Conservation (phyloP, 345 rosid genomes). For the Salix suchowensis region DNA sequence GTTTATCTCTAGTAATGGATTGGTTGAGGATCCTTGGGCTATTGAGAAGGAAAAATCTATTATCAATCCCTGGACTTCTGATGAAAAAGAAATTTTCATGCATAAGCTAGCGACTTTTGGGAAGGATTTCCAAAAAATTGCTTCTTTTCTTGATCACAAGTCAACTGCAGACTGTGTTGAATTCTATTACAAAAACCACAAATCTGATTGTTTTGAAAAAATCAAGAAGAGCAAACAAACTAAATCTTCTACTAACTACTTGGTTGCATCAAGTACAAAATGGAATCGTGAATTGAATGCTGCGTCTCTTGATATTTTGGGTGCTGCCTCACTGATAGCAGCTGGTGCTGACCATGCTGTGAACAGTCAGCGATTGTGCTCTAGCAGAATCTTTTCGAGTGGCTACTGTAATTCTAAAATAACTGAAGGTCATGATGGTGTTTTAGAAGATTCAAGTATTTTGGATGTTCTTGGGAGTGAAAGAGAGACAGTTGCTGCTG, state of each 20-base stretch:
- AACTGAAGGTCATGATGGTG: slow-evolving; percentile 39
- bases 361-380: slow-evolving; percentile 30
- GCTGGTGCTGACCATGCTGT: slow-evolving; percentile 51
- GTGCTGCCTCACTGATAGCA: slow-evolving; percentile 71
- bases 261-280: slow-evolving; percentile 61
- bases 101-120: slow-evolving; percentile 66
- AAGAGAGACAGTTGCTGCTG: slow-evolving; percentile 74
- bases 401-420: slow-evolving; percentile 41
- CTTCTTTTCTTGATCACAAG: slow-evolving; percentile 80
- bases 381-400: slow-evolving; percentile 43
- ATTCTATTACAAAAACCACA: slow-evolving; percentile 96
- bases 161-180: slow-evolving; percentile 94
- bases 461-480: slow-evolving; percentile 47
- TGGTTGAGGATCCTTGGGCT: slow-evolving; percentile 87
- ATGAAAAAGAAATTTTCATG: slow-evolving; percentile 75
- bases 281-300: slow-evolving; percentile 67
- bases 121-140: slow-evolving; percentile 80
- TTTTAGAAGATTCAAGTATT: slow-evolving; percentile 44
- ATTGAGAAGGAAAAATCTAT: slow-evolving; percentile 79
- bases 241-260: slow-evolving; percentile 53
- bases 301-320: slow-evolving; percentile 71
- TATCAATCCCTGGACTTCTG: slow-evolving; percentile 85
- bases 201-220: slow-evolving; percentile 81
- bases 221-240: slow-evolving; percentile 68
- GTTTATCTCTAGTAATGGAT: slow-evolving; percentile 70